Base-by-base conservation (phyloP, 768 basidiomycete genomes). In the Krasilnikovozyma curviuscula region DNA sequence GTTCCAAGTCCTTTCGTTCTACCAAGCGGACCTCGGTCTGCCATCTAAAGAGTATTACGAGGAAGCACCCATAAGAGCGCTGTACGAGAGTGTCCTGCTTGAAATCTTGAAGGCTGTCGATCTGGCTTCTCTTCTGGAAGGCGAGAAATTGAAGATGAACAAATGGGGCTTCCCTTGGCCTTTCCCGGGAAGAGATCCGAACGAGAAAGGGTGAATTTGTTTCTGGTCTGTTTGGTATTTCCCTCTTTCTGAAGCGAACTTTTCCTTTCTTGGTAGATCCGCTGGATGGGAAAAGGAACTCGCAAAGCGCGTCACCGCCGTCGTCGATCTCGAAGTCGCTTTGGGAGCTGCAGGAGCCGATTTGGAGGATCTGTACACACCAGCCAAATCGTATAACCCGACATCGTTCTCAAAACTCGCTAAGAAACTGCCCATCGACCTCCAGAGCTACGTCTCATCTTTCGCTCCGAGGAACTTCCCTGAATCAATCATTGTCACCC, bases 1-100 rank as follows among this genome's bases (percentile, higher is more conserved):
- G 57, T 68, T 71, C 42, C 85, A 91, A 77, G 71, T 73, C 0
- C 69, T 86, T 13, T 86, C 81, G 81, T 78, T 91, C 57, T 79
- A 73, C 55, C 88, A 93, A 60, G 73, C 81, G 2, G 67, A 65
- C 7, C 68, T 91, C 13, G 83, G 84, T 34, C 75, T 93, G 12
- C 88, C 85, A 1, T 77, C 88, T 14, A 89, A 88, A 73, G 85
- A 89, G 66, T 93, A 97, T 62, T 97, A 84, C 63, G 73, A 78
- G 45, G 89, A 95, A 40, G 68, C 76, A 46, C 63, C 68, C 0
- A 72, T 83, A 31, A 63, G 75, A n/a, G 69, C 72, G n/a, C 61
- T 80, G 14, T 93, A 93, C 62, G 68, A 71, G 49, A 64, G 68
- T 34, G 77, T 83, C 21, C 66, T 88, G 18, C 74, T 78, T 56